Base-by-base conservation (phyloP, 495 filamentous ascomycete species). In the Penicillium lagena region DNA sequence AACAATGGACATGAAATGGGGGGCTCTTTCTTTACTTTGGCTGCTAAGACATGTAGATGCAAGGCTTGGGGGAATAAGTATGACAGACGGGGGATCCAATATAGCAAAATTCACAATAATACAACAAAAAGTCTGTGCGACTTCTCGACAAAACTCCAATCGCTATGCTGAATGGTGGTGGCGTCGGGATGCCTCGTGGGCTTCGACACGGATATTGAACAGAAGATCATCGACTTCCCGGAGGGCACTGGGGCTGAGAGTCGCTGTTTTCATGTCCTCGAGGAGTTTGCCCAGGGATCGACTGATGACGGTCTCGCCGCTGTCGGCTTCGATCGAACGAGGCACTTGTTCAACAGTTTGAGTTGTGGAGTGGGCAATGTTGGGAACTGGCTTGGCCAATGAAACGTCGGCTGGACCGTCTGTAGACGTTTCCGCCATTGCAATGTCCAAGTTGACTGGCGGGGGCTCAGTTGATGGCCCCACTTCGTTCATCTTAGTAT, bases 151-250 rank as follows among this genome's bases (percentile, higher is more conserved):
- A 58, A 66, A 71, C 68, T 59, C 68, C 68, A 22, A 49, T 64
- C 66, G 68, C 68, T 71, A 71, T 71, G 68, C 68, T 60, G 53
- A 55, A 60, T 35, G 31, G 37, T 56, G 55, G 51, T 63, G 50
- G 47, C 81, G 72, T 54, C 65, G 68, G 47, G 74, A 72, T 31
- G 81, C 83, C 40, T 80, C 77, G 52, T 81, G 80, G 50, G 82
- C 64, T 52, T 80, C 76, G 45, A 77, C 71, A 45, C 77, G 80
- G 53, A 82, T 77, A 55, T 85, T 79, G 66, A 83, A 81, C 46
- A 85, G 73, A 54, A 85, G 59, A 49, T 85, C 78, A 47, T 87
- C 83, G 43, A 85, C 73, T 50, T 77, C 67, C 31, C 72, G 73
- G 29, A 81, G 67, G 41, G 78, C 72, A 37, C 68, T 55, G 9